phyloP scores from a whole-genome alignment of 495 filamentous ascomycete species.

The Apiosordaria backusii region DNA sequence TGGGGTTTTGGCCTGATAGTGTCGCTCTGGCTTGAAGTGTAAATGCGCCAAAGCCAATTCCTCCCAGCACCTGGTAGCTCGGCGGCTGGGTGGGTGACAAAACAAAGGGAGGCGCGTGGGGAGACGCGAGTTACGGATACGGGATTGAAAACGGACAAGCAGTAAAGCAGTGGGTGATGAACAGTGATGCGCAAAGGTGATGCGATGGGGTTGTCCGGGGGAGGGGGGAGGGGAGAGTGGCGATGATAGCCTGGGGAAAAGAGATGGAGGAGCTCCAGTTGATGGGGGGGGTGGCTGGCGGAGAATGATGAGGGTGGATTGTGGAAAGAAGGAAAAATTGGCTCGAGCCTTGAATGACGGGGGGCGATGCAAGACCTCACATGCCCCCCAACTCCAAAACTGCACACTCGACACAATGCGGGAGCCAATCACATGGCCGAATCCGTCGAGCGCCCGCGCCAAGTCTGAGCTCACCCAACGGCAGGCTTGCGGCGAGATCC shows the following conservation, averaged over 20 bases:
- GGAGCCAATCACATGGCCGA: conserved; percentile 8
- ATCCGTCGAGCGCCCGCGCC: conserved; percentile 1
- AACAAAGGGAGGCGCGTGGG: not conserved
- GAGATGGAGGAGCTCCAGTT: not conserved
- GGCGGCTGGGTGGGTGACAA: not conserved
- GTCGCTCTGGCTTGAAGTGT: not conserved
- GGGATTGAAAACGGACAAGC: too few species aligned
- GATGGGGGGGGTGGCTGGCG: not conserved
- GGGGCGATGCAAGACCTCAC: not conserved
- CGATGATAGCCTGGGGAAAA: not conserved
- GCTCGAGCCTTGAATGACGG: not conserved
- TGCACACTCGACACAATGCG: not conserved
- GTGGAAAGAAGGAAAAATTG: conserved; percentile 2
- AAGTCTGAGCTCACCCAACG: not conserved
- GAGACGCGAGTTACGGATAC: not conserved
- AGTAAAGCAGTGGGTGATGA: not conserved
- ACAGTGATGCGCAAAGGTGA: not conserved
- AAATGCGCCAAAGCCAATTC: not conserved
- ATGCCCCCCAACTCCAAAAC: not conserved
- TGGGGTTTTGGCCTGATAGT: not conserved
- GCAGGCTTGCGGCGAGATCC: not conserved
- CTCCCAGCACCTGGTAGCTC: not conserved
- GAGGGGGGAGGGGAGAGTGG: not conserved
- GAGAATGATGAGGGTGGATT: not conserved
- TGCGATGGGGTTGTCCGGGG: too few species aligned